Evolutionary conservation across 371 early-diverging fungal species (phyloP).

Genomic region (Encephalitozoon intestinalis): DNA sequence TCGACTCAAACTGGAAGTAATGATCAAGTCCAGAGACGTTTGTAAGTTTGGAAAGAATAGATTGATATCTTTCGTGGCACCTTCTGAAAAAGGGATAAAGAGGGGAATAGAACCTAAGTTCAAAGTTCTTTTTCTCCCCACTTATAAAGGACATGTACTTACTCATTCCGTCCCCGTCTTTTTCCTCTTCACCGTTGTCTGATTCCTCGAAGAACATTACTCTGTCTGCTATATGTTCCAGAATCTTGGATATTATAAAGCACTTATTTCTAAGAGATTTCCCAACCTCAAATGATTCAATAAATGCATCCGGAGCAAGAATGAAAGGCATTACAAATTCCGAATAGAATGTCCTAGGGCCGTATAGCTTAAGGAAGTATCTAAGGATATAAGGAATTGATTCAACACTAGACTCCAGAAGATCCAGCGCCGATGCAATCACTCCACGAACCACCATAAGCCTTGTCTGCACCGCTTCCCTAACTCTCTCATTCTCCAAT

Average conservation of each 20-base stretch:
- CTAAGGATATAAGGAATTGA: slow-evolving; percentile 36
- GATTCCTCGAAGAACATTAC: neutral
- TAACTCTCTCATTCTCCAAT: slow-evolving; percentile 37
- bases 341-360: slow-evolving; percentile 4
- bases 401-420: slow-evolving; percentile 3
- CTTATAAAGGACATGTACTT: slow-evolving; percentile 77
- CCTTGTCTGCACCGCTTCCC: slow-evolving; percentile 27
- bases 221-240: neutral
- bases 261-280: slow-evolving; percentile 1
- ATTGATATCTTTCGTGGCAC: slow-evolving; percentile 64
- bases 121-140: neutral
- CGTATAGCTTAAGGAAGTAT: slow-evolving; percentile 13
- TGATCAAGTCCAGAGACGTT: slow-evolving; percentile 73
- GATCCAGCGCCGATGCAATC: neutral
- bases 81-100: slow-evolving; percentile 35
- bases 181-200: slow-evolving; percentile 74
- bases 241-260: slow-evolving; percentile 11
- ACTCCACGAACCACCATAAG: slow-evolving; percentile 6
- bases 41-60: slow-evolving; percentile 63
- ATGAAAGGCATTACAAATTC: slow-evolving; percentile 40
- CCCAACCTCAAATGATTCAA: neutral
- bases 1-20: slow-evolving; percentile 77
- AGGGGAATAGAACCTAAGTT: neutral
- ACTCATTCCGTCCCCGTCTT: slow-evolving; percentile 80
- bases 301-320: slow-evolving; percentile 12